phyloP scores from a whole-genome alignment of 208 protist species.

The Wallacemonas sp. region DNA sequence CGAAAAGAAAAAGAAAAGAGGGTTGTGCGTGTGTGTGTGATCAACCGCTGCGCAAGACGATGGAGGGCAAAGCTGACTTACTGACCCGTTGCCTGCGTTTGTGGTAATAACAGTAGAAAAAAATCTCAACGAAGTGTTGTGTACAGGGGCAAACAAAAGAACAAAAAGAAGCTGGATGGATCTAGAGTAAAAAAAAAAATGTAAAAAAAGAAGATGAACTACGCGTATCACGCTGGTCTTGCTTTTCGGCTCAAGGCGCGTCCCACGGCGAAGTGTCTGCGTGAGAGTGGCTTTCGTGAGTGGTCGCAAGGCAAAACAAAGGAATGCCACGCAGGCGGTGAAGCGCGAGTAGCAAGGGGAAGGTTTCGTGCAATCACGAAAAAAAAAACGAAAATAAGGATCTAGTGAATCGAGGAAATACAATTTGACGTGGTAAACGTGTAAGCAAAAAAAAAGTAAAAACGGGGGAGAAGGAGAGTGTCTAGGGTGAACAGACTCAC shows the following conservation, averaged over 20 bases:
- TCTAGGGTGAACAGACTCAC: background rate
- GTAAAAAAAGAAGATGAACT: background rate
- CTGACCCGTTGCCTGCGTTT: too few relatives aligned
- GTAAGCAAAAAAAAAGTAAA: background rate
- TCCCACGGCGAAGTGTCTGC: too few relatives aligned
- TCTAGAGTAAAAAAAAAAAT: background rate
- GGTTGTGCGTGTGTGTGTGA: too few relatives aligned
- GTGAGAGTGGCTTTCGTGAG: background rate
- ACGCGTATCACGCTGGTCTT: too few relatives aligned
- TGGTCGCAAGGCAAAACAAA: background rate
- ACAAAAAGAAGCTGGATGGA: background rate
- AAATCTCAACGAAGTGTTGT: background rate
- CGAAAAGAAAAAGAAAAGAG: background rate
- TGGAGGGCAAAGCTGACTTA: too few relatives aligned
- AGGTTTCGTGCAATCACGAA: background rate
- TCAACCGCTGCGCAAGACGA: too few relatives aligned
- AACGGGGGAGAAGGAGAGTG: background rate
- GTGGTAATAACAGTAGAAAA: constrained; percentile 15
- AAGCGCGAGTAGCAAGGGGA: background rate
- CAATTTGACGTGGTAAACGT: background rate
- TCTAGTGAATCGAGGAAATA: constrained; percentile 5
- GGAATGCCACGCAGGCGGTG: too few relatives aligned
- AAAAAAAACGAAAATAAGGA: background rate
- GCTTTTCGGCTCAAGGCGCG: too few relatives aligned
- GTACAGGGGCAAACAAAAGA: background rate